These are phyloP conservation scores for Mortierella sp. DNA, from an alignment of 371 early-diverging fungal species.

Conservation along the genomic window DNA sequence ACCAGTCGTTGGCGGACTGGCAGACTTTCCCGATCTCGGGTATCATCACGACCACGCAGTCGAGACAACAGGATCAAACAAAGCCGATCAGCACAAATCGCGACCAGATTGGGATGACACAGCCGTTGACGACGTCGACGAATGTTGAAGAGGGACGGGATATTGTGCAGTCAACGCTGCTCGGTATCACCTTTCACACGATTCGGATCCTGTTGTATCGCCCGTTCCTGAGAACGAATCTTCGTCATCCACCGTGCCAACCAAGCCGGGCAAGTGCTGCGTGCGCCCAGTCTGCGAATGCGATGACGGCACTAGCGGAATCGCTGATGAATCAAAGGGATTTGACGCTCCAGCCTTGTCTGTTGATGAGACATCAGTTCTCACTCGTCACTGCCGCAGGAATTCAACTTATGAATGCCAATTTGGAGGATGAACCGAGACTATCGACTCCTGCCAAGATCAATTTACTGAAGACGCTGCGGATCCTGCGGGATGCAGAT, in stretches of 20 bases:
- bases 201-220: slow-evolving; percentile 49
- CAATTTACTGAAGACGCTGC: slow-evolving; percentile 49
- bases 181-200: slow-evolving; percentile 43
- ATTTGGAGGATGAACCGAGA: slow-evolving; percentile 51
- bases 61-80: slow-evolving; percentile 9
- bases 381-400: slow-evolving; percentile 50
- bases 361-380: slow-evolving; percentile 54
- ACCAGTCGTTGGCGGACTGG: slow-evolving; percentile 35
- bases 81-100: neutral
- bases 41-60: neutral
- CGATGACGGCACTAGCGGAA: slow-evolving; percentile 47
- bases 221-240: slow-evolving; percentile 47
- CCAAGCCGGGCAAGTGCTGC: slow-evolving; percentile 44
- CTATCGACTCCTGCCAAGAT: slow-evolving; percentile 54
- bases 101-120: neutral
- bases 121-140: slow-evolving; percentile 2
- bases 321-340: slow-evolving; percentile 44
- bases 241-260: slow-evolving; percentile 49
- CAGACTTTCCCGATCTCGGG: slow-evolving; percentile 42
- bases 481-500: slow-evolving; percentile 46
- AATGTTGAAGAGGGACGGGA: slow-evolving; percentile 39
- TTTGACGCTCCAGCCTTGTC: slow-evolving; percentile 30
- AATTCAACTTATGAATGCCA: slow-evolving; percentile 47
- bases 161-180: slow-evolving; percentile 37
- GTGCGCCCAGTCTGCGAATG: slow-evolving; percentile 54